These are phyloP conservation scores for Claviceps sp. DNA, from an alignment of 2,329 filamentous ascomycete genomes.

Conservation along the genomic window DNA sequence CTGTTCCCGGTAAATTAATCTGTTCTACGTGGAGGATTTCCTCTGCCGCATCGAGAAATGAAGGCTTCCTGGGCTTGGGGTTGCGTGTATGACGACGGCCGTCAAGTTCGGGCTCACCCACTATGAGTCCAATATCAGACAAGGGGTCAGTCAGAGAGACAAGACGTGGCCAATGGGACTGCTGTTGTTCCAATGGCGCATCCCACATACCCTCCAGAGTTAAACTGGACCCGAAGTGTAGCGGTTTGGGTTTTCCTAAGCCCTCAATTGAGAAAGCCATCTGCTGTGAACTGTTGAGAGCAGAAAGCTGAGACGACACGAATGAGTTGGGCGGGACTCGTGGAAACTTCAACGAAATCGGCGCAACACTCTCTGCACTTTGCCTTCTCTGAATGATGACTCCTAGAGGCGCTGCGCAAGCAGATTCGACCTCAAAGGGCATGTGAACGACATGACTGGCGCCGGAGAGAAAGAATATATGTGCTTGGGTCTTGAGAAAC, in stretches of 20 bases:
- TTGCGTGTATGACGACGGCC: slow-evolving; percentile 16
- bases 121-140: slow-evolving; percentile 71
- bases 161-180: slow-evolving; percentile 56
- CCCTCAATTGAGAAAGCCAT: slow-evolving; percentile 44
- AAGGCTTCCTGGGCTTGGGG: slow-evolving; percentile 26
- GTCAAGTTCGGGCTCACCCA: slow-evolving; percentile 39
- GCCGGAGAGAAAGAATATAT: slow-evolving; percentile 82
- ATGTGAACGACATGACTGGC: slow-evolving; percentile 82
- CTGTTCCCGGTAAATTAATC: slow-evolving; percentile 39
- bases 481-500: slow-evolving; percentile 81
- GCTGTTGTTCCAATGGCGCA: slow-evolving; percentile 34
- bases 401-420: slow-evolving; percentile 69
- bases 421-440: slow-evolving; percentile 85
- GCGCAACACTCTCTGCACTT: slow-evolving; percentile 33
- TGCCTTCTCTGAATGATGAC: slow-evolving; percentile 76
- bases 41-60: slow-evolving; percentile 60
- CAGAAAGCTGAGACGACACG: slow-evolving; percentile 51
- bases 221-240: slow-evolving; percentile 37
- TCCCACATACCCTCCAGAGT: slow-evolving; percentile 48
- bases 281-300: slow-evolving; percentile 36
- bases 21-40: slow-evolving; percentile 74
- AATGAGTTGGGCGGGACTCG: slow-evolving; percentile 73
- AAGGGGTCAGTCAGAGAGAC: slow-evolving; percentile 79
- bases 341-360: slow-evolving; percentile 42
- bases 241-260: slow-evolving; percentile 39